These are phyloP conservation scores for Syncephalastrum racemosum DNA, from an alignment of 371 early-diverging fungal genomes.

Conservation along the genomic window DNA sequence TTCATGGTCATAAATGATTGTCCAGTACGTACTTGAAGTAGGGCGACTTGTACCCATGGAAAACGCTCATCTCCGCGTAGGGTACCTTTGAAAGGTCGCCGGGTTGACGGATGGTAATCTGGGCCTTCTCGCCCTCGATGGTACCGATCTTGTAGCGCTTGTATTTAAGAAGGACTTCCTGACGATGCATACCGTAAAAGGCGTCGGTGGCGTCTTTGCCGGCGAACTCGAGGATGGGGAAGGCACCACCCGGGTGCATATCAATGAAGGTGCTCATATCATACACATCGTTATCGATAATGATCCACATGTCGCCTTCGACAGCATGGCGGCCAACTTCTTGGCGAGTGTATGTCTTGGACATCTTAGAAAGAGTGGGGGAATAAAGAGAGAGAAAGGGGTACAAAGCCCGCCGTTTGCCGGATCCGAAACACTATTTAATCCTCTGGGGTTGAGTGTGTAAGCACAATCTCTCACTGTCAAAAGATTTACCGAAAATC, in stretches of 20 bases:
- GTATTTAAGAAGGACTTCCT: constrained; percentile 58
- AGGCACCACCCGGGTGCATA: constrained; percentile 92
- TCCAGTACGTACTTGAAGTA: constrained; percentile 52
- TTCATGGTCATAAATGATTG: neutral
- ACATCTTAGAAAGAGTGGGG: no score
- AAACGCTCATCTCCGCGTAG: constrained; percentile 52
- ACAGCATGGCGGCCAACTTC: constrained; percentile 78
- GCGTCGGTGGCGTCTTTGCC: constrained; percentile 74
- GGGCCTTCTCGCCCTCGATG: constrained; percentile 41
- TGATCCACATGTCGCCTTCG: constrained; percentile 87
- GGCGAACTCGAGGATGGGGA: constrained; percentile 64
- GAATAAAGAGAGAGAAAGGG: no score
- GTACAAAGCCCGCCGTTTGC: no score
- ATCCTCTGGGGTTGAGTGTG: no score
- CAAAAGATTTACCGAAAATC: no score
- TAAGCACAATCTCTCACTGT: no score
- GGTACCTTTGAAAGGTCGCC: constrained; percentile 56
- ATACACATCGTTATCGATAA: constrained; percentile 82
- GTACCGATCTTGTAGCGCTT: constrained; percentile 45
- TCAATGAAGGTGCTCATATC: constrained; percentile 87
- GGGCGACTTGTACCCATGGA: constrained; percentile 57
- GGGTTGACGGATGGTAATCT: constrained; percentile 26
- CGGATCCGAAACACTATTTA: no score
- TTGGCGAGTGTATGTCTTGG: constrained; percentile 56
- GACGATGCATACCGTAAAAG: constrained; percentile 73